Conservation (phyloP, 805 yeast genomes). For the Metschnikowia amazonensis region DNA sequence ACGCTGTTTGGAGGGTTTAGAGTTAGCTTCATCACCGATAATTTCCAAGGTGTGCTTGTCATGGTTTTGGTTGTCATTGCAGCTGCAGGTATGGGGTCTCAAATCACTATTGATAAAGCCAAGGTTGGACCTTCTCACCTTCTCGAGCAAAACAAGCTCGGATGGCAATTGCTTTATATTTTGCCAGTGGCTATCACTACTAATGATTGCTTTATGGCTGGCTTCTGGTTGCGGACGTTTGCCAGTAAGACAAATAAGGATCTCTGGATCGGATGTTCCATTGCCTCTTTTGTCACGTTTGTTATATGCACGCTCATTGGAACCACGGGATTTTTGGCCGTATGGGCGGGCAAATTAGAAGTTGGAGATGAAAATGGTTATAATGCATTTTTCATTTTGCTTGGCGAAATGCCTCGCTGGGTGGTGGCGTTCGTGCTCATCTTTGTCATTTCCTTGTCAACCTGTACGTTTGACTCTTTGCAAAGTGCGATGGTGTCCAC, state of each 20-base stretch:
- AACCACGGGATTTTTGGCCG: constrained; percentile 80
- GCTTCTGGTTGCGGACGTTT: constrained; percentile 92
- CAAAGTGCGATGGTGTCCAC: constrained; percentile 88
- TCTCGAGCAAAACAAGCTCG: constrained; percentile 62
- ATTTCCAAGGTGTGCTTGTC: constrained; percentile 76
- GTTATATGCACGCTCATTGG: constrained; percentile 71
- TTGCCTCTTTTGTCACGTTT: constrained; percentile 68
- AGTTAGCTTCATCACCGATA: constrained; percentile 84
- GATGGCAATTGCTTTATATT: constrained; percentile 88
- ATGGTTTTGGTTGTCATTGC: constrained; percentile 64
- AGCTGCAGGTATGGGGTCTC: constrained; percentile 72
- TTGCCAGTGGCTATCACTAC: constrained; percentile 83
- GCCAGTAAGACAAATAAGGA: constrained; percentile 79
- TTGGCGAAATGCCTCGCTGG: constrained; percentile 79
- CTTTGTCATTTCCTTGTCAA: constrained; percentile 68
- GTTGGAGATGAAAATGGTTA: constrained; percentile 54
- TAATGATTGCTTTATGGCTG: constrained; percentile 85
- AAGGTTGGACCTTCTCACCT: constrained; percentile 61
- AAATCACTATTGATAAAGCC: constrained; percentile 62
- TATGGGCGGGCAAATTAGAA: constrained; percentile 74
- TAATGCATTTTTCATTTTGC: constrained; percentile 67
- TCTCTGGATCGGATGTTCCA: constrained; percentile 65
- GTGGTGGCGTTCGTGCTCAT: constrained; percentile 78
- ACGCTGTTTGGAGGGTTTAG: constrained; percentile 87
- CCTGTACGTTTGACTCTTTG: constrained; percentile 85